These are phyloP conservation scores for Fagopyrum tataricum DNA, from an alignment of 148 eudicot genomes.

Conservation along the genomic window DNA sequence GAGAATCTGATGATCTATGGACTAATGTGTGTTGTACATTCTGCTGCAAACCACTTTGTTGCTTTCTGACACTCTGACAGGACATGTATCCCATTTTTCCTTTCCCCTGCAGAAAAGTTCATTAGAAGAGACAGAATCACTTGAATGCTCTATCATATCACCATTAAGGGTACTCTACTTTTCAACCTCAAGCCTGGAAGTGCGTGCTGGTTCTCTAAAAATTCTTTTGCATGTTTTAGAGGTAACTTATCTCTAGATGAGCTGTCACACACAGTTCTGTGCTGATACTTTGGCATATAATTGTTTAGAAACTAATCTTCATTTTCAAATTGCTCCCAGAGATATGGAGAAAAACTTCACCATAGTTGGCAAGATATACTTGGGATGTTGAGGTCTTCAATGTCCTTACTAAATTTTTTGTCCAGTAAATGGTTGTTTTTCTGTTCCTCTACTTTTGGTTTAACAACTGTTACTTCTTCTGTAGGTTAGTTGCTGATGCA, in stretches of 20 bases:
- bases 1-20: constrained; percentile 40
- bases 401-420: constrained; percentile 12
- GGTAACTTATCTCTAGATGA: constrained; percentile 32
- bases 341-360: constrained; percentile 80
- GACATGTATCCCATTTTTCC: not conserved
- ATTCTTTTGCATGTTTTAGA: constrained; percentile 95
- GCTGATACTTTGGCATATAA: not conserved
- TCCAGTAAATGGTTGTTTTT: constrained; percentile 11
- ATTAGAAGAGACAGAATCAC: constrained; percentile 44
- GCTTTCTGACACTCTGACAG: not conserved
- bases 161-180: constrained; percentile 74
- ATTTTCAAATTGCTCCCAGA: constrained; percentile 39
- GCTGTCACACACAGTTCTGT: constrained; percentile 9
- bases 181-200: constrained; percentile 62
- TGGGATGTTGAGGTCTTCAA: constrained; percentile 67
- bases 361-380: constrained; percentile 96
- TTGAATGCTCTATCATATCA: constrained; percentile 81
- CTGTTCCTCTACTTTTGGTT: constrained; percentile 6
- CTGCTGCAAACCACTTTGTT: not conserved
- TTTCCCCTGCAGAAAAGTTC: constrained; percentile 30
- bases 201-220: constrained; percentile 79
- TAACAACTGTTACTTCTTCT: constrained; percentile 10
- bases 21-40: not conserved
- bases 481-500: constrained; percentile 79
- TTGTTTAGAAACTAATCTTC: constrained; percentile 2